phyloP scores from a whole-genome alignment of 2,329 filamentous ascomycete species.

The Phaeosphaeriaceae sp. region DNA sequence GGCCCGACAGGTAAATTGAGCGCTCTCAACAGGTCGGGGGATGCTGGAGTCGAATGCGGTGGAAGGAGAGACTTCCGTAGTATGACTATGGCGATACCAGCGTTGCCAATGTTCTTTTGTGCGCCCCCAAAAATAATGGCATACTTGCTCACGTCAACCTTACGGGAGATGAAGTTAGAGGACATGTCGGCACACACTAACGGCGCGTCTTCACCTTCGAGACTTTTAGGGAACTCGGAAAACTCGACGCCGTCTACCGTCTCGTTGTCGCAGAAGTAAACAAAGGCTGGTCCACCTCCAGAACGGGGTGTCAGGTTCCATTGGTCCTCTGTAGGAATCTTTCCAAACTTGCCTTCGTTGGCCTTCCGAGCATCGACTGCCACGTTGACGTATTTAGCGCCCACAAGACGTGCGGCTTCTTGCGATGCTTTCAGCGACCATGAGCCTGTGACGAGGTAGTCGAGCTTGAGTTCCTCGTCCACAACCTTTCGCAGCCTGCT shows the following conservation, averaged over 20 bases:
- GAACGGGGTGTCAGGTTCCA: constrained; percentile 74
- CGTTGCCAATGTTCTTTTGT: constrained; percentile 90
- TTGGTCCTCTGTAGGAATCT: constrained; percentile 75
- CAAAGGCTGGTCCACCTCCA: constrained; percentile 65
- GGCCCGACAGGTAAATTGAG: constrained; percentile 80
- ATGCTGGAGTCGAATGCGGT: constrained; percentile 63
- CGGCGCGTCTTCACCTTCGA: constrained; percentile 68
- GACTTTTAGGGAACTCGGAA: constrained; percentile 69
- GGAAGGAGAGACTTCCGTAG: constrained; percentile 82
- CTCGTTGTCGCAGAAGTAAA: constrained; percentile 94
- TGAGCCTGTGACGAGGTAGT: constrained; percentile 89
- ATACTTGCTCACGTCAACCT: constrained; percentile 78
- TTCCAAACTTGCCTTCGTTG: constrained; percentile 83
- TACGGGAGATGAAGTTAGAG: constrained; percentile 87
- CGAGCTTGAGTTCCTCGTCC: constrained; percentile 74
- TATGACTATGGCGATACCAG: constrained; percentile 86
- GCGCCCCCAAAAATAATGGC: constrained; percentile 87
- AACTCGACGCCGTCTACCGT: constrained; percentile 95
- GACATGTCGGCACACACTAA: constrained; percentile 92
- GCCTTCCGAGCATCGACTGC: constrained; percentile 67
- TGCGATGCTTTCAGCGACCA: constrained; percentile 91
- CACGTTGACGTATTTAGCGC: constrained; percentile 80
- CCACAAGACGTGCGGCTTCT: constrained; percentile 79
- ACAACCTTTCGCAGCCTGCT: constrained; percentile 69
- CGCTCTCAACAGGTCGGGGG: constrained; percentile 71